Evolutionary conservation across 306 rosid species (phyloP).

Genomic region (Acacia crassicarpa): DNA sequence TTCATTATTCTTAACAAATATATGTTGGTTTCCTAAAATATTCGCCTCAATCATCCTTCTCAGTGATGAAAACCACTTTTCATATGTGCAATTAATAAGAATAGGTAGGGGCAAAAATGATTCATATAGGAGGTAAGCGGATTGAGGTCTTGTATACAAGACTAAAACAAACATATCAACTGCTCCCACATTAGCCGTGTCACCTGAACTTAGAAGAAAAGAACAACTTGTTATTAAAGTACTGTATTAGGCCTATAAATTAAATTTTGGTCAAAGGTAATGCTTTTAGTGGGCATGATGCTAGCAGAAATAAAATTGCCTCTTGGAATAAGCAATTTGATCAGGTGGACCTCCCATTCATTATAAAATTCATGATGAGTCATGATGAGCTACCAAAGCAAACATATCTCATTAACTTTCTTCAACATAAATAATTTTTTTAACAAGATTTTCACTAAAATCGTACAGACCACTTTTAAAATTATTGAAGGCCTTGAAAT

Average conservation of each 20-base stretch:
- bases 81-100: too few relatives aligned
- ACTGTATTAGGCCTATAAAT: background rate
- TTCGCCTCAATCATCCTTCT: background rate
- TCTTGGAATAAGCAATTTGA: background rate
- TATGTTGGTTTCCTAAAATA: too few relatives aligned
- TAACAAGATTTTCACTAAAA: too few relatives aligned
- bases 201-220: background rate
- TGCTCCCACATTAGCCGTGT: background rate
- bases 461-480: background rate
- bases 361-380: background rate
- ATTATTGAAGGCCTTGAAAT: background rate
- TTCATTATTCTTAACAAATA: too few relatives aligned
- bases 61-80: too few relatives aligned
- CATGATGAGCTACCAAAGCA: background rate
- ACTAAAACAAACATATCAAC: too few relatives aligned
- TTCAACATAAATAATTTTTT: background rate
- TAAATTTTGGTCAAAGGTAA: background rate
- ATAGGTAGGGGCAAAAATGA: too few relatives aligned
- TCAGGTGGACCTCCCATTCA: background rate
- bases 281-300: background rate
- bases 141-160: too few relatives aligned
- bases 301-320: background rate
- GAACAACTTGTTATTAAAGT: background rate
- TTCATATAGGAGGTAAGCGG: too few relatives aligned
- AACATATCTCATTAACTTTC: background rate